Percentiles rank a stretch among this genome's conserved stretches.
Evolutionary conservation across 1,284 basidiomycete genomes (phyloP).

Genomic region (Coniophora puteana): DNA sequence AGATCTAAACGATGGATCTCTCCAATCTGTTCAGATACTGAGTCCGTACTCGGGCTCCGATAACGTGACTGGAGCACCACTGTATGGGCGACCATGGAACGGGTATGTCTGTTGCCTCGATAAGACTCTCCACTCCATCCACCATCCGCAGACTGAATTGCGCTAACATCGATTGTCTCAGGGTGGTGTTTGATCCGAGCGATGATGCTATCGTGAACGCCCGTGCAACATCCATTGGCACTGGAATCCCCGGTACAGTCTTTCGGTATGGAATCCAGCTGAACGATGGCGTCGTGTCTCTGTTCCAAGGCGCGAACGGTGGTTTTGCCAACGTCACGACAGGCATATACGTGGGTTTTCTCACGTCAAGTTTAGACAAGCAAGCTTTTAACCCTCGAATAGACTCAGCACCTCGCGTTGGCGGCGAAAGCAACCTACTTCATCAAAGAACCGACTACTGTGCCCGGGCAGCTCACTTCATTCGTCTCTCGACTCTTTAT

Average conservation of each 20-base stretch:
- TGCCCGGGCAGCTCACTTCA: constrained; percentile 36
- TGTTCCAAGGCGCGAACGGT: constrained; percentile 42
- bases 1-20: constrained; percentile 37
- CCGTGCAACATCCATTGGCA: constrained; percentile 41
- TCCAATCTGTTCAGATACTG: constrained; percentile 33
- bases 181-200: constrained; percentile 41
- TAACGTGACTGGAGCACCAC: constrained; percentile 44
- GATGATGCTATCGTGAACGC: constrained; percentile 43
- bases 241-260: constrained; percentile 53
- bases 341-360: constrained; percentile 45
- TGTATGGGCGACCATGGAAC: constrained; percentile 48
- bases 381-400: constrained; percentile 2
- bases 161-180: constrained; percentile 17
- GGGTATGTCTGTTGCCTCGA: too few species aligned
- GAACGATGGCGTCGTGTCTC: constrained; percentile 33
- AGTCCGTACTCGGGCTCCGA: constrained; percentile 33
- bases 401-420: constrained; percentile 55
- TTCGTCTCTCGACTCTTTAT: constrained; percentile 47
- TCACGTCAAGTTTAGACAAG: background rate
- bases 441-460: constrained; percentile 29
- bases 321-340: constrained; percentile 49
- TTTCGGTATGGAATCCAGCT: constrained; percentile 43
- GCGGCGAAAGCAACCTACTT: constrained; percentile 57
- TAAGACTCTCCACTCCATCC: constrained; percentile 1
- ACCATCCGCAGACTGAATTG: constrained; percentile 2